Evolutionary conservation across 148 eudicot genomes (phyloP).

Genomic region (Amaranthus hypochondriacus): DNA sequence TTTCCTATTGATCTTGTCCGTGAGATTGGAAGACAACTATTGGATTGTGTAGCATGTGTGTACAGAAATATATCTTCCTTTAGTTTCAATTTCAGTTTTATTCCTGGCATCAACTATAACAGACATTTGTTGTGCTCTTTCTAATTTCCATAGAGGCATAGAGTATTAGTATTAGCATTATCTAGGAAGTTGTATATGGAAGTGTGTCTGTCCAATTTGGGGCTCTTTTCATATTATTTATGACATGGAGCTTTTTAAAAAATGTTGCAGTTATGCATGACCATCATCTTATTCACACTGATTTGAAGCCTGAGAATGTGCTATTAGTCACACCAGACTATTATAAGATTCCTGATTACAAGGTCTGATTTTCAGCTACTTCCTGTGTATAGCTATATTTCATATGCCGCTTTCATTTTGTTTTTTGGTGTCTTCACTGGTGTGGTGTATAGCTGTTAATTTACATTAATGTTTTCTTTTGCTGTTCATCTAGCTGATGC

Average conservation of each 20-base stretch:
- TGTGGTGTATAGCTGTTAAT: too few species aligned
- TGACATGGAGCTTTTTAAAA: conserved; percentile 6
- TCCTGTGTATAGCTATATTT: too few species aligned
- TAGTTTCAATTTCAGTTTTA: conserved; percentile 1
- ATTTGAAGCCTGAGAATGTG: conserved; percentile 95
- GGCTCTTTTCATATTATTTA: background rate
- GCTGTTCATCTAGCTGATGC: too few species aligned
- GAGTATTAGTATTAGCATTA: too few species aligned
- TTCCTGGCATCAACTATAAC: conserved; percentile 22
- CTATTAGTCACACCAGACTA: conserved; percentile 76
- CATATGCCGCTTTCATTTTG: too few species aligned
- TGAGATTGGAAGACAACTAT: conserved; percentile 88
- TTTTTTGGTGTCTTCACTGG: too few species aligned
- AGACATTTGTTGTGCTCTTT: too few species aligned
- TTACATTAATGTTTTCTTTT: too few species aligned
- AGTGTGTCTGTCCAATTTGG: too few species aligned
- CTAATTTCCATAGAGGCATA: too few species aligned
- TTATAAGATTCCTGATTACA: conserved; percentile 66
- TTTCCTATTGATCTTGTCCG: conserved; percentile 95
- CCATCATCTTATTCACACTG: conserved; percentile 78
- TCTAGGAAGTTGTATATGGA: too few species aligned
- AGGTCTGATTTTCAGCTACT: conserved; percentile 37
- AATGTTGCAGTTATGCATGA: conserved; percentile 85
- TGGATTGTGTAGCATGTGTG: conserved; percentile 99
- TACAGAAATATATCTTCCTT: conserved; percentile 1